phyloP scores from a whole-genome alignment of 805 yeast genomes.

The Clavispora phyllophila region DNA sequence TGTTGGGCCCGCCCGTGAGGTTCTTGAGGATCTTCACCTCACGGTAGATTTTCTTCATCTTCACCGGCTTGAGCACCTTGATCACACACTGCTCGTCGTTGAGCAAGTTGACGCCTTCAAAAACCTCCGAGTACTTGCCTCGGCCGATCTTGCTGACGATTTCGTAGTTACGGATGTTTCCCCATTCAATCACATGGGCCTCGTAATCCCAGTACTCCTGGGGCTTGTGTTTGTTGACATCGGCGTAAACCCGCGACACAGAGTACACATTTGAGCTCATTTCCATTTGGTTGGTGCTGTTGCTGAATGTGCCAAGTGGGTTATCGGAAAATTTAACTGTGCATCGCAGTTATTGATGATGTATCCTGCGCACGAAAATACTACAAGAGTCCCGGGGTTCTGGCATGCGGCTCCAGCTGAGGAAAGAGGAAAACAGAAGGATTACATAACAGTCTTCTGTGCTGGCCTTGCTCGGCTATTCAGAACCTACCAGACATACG shows the following conservation, averaged over 20 bases:
- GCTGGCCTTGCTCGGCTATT: too few species aligned
- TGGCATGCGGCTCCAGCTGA: too few species aligned
- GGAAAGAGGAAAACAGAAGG: too few species aligned
- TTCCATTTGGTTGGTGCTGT: not conserved
- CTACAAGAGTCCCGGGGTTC: too few species aligned
- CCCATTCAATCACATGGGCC: slow-evolving; percentile 43
- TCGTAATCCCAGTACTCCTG: slow-evolving; percentile 85
- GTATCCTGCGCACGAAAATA: slow-evolving; percentile 6
- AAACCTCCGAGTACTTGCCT: slow-evolving; percentile 94
- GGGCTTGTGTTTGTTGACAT: slow-evolving; percentile 64
- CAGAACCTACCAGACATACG: too few species aligned
- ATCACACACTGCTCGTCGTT: slow-evolving; percentile 66
- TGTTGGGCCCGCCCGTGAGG: slow-evolving; percentile 78
- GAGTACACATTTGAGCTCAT: slow-evolving; percentile 19
- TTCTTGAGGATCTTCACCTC: slow-evolving; percentile 86
- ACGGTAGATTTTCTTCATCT: slow-evolving; percentile 83
- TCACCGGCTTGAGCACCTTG: slow-evolving; percentile 88
- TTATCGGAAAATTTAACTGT: slow-evolving; percentile 4
- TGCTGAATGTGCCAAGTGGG: not conserved
- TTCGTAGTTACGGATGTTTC: slow-evolving; percentile 53
- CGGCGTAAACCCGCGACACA: slow-evolving; percentile 60
- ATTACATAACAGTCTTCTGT: too few species aligned
- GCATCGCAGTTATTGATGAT: slow-evolving; percentile 8
- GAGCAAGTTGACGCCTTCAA: slow-evolving; percentile 71
- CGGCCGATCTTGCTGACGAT: slow-evolving; percentile 81